Evolutionary conservation across 345 rosid genomes (phyloP), one percentile per base, ranked within the genome.

Genomic region (Arabidopsis suecica): DNA sequence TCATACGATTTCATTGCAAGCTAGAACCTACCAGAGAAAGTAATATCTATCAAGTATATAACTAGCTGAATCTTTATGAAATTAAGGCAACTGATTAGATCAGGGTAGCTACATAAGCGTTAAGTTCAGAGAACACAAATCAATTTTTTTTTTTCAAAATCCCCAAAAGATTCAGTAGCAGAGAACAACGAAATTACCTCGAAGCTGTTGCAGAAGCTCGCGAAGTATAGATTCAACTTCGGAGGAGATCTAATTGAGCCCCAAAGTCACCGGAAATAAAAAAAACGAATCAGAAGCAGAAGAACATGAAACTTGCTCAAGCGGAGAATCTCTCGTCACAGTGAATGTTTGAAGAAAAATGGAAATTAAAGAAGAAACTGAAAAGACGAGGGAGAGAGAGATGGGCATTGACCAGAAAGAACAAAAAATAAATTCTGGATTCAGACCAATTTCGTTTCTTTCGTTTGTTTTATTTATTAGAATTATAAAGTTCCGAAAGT

Each of bases 1-100:
- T 90, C 93, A 50, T 72, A 78, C 4, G 83, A 68, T 84, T 86
- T 92, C 87, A 88, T 86, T 45, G 78, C 69, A 61, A 80, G 69
- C 60, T 77, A 80, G 63, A 72, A 84, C 88, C 97, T 89, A 7
- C 7, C 51, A 65, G n/a, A 56, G 49, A 28, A 45, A 60, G 3
- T 6, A 6, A 22, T 18, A 2, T 11, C 6, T 38, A 14, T 25
- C 68, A 62, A 62, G 14, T 22, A 14, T 44, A 62, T 12, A 23
- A 38, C 48, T 12, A 59, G 1, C n/a, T 0, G 16, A 20, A 12
- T 0, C 3, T 23, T 11, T 12, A 40, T 23, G 33, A 23, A 12
- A 12, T 23, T 0, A 41, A 22, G 20, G 8, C 22, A 23, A 42
- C 37, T 7, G 51, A 41, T 13, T 6, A 40, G 1, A 20, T 60